Evolutionary conservation across 2,329 filamentous ascomycete genomes (phyloP), one percentile per base, ranked within the genome.

Genomic region (Phoma sp.): DNA sequence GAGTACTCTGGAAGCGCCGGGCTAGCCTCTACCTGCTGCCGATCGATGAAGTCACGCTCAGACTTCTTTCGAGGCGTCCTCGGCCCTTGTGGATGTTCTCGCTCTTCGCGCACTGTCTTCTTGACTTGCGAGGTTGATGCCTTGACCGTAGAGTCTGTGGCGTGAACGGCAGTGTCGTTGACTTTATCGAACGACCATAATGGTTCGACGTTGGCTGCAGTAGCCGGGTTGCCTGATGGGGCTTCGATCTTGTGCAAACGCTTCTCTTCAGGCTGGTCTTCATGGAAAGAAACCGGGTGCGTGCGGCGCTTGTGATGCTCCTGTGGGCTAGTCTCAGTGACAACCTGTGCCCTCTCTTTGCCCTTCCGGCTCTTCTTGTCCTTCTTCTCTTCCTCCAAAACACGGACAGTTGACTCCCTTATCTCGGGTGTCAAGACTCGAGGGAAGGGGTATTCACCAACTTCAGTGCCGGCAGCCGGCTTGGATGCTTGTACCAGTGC

Each of bases 121-220:
- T 37, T 25, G 6, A 31, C 52, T 27, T 24, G 40, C n/a, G 12
- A 15, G 22, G 35, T 31, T 22, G 43, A 15, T 21, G 44, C 40
- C 31, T 72, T 70, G 77, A 76, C 6, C 13, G 15, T 4, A 25
- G 25, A 78, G 63, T 81, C 80, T 57, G 72, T 73, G 55, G 79
- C 70, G 58, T 78, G 74, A 57, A 79, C 73, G 59, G 74, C 79
- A 60, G 76, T 79, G 55, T 81, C 79, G 57, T 79, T 76, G 68
- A 77, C 73, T 46, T 67, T 52, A 22, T 66, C 63, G 53, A 76
- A 77, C 2, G 71, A 72, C 75, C 75, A 76, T 17, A 69, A 62
- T 35, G 73, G 67, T 49, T 72, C 68, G 8, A 61, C 45, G 17
- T 46, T 32, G 15, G 63, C 54, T 19, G 61, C 51, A 19, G 51